A percentile compares a stretch with the other conserved stretches of the same genome.
Evolutionary conservation across 2,329 filamentous ascomycete genomes (phyloP).

Genomic region (Aspergillus fijiensis): DNA sequence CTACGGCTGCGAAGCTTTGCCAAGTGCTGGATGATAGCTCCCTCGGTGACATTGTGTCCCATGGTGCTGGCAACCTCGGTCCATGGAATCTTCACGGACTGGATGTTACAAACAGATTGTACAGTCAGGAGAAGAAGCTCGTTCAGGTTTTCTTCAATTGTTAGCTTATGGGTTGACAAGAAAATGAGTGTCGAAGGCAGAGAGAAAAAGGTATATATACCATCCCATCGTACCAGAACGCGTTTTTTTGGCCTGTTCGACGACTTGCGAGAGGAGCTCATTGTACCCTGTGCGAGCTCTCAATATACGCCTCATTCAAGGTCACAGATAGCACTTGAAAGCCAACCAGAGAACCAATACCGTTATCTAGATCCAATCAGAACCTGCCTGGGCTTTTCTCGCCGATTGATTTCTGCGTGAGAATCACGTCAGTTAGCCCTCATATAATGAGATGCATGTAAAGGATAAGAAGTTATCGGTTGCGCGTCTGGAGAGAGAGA

Average conservation of each 20-base stretch:
- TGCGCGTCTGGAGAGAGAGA: no score
- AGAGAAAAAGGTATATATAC: conserved; percentile 26
- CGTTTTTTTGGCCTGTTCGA: conserved; percentile 33
- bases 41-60: conserved; percentile 42
- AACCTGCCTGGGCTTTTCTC: not conserved
- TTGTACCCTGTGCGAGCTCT: not conserved
- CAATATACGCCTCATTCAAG: not conserved
- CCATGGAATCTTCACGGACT: conserved; percentile 46
- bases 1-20: conserved; percentile 45
- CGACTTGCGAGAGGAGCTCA: conserved; percentile 12
- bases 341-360: not conserved
- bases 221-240: conserved; percentile 44
- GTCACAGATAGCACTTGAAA: not conserved
- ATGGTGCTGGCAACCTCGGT: conserved; percentile 40
- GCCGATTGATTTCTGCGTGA: not conserved
- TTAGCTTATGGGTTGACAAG: conserved; percentile 14
- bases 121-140: conserved; percentile 44
- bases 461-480: not conserved
- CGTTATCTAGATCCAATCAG: not conserved
- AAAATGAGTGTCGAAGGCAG: not conserved
- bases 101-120: conserved; percentile 41
- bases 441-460: not conserved
- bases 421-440: not conserved
- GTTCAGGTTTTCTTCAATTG: conserved; percentile 41
- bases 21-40: conserved; percentile 49